These are phyloP conservation scores for Anthostomella pinea DNA, from an alignment of 2,329 filamentous ascomycete genomes.

Conservation along the genomic window DNA sequence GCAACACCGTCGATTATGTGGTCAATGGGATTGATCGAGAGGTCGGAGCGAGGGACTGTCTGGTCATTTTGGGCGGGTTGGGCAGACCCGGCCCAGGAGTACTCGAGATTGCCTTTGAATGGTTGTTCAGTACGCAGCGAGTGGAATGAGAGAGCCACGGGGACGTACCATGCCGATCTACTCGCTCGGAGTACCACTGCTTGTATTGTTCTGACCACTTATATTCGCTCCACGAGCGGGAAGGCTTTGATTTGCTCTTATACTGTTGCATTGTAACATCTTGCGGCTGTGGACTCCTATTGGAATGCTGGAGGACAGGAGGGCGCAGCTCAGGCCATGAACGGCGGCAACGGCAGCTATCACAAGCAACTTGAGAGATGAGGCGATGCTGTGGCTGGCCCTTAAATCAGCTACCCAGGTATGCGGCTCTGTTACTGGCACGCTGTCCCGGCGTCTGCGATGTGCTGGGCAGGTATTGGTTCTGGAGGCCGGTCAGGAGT, in stretches of 20 bases:
- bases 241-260: constrained; percentile 23
- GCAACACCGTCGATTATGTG: constrained; percentile 17
- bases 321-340: constrained; percentile 18
- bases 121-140: constrained; percentile 12
- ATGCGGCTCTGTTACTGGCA: constrained; percentile 27
- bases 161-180: constrained; percentile 25
- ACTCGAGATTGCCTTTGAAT: constrained; percentile 19
- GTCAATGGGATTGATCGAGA: constrained; percentile 15
- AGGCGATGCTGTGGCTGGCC: constrained; percentile 19
- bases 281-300: constrained; percentile 23
- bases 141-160: constrained; percentile 2
- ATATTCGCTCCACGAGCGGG: constrained; percentile 26
- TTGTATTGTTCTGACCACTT: constrained; percentile 23
- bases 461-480: constrained; percentile 13
- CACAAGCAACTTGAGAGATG: constrained; percentile 17
- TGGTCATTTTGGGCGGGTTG: constrained; percentile 16
- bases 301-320: constrained; percentile 15
- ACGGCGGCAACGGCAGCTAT: constrained; percentile 16
- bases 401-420: constrained; percentile 28
- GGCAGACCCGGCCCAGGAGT: constrained; percentile 14
- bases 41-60: constrained; percentile 23
- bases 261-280: constrained; percentile 30
- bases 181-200: constrained; percentile 22
- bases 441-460: constrained; percentile 15
- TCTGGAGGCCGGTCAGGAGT: constrained; percentile 13